A percentile compares a stretch with the other conserved stretches of the same genome.
Evolutionary conservation across 179 eudicot species (phyloP).

Genomic region (Nepenthes alata): DNA sequence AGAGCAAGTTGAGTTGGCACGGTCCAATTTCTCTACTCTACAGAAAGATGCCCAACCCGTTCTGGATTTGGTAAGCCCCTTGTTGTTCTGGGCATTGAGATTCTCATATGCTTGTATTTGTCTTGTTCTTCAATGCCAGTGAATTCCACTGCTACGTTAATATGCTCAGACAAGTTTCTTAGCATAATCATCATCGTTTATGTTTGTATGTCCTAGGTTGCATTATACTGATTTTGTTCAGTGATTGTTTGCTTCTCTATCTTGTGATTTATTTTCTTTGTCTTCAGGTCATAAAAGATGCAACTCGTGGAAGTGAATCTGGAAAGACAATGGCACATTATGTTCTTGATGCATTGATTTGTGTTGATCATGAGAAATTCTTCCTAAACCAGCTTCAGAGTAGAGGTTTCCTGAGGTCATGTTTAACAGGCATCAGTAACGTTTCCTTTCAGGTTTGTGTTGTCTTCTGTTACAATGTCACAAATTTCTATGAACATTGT

Average conservation of each 20-base stretch:
- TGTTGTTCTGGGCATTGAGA: neutral
- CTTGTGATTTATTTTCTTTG: neutral
- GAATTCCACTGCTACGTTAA: too few species aligned
- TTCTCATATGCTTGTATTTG: neutral
- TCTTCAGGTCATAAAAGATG: slow-evolving; percentile 73
- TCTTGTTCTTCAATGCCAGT: too few species aligned
- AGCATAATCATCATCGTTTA: too few species aligned
- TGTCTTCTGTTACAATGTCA: neutral
- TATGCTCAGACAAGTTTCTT: too few species aligned
- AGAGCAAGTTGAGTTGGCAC: slow-evolving; percentile 80
- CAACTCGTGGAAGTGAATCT: slow-evolving; percentile 92
- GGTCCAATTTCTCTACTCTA: slow-evolving; percentile 64
- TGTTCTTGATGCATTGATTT: slow-evolving; percentile 75
- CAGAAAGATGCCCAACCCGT: slow-evolving; percentile 77
- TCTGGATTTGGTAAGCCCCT: slow-evolving; percentile 67
- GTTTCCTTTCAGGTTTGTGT: slow-evolving; percentile 56
- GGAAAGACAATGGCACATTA: slow-evolving; percentile 73
- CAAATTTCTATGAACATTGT: too few species aligned
- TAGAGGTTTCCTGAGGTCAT: slow-evolving; percentile 91
- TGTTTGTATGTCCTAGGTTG: too few species aligned
- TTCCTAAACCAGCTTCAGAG: slow-evolving; percentile 88
- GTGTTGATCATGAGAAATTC: slow-evolving; percentile 85
- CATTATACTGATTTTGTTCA: neutral
- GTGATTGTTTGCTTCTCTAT: neutral
- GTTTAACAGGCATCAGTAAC: slow-evolving; percentile 77